A percentile compares a stretch with the other conserved stretches of the same genome.
These are phyloP conservation scores for Bullera alba DNA, from an alignment of 768 basidiomycete genomes.

Conservation along the genomic window DNA sequence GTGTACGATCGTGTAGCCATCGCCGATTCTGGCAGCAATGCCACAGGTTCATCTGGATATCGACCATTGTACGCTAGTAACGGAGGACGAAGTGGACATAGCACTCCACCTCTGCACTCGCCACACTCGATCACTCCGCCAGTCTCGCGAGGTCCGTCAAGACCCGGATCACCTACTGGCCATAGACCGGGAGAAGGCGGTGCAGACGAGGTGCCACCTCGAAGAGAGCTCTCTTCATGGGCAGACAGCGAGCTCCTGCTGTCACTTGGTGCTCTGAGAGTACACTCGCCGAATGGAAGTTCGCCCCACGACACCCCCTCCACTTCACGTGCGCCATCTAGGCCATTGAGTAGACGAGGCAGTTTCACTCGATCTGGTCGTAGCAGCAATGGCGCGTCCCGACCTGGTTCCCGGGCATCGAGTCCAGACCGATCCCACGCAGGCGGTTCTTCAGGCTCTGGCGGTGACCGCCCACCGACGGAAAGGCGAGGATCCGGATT, in stretches of 20 bases:
- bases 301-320: slow-evolving; percentile 44
- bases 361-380: slow-evolving; percentile 35
- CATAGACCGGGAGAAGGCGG: slow-evolving; percentile 1
- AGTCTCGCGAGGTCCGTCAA: slow-evolving; percentile 20
- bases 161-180: slow-evolving; percentile 17
- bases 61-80: slow-evolving; percentile 8
- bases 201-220: slow-evolving; percentile 32
- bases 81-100: background rate
- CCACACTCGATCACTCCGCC: slow-evolving; percentile 33
- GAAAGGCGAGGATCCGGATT: slow-evolving; percentile 27
- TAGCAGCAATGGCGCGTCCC: slow-evolving; percentile 42
- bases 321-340: slow-evolving; percentile 32
- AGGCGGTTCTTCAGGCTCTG: slow-evolving; percentile 46
- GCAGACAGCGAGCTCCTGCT: slow-evolving; percentile 77
- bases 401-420: slow-evolving; percentile 50
- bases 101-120: slow-evolving; percentile 26
- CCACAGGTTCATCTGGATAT: no score
- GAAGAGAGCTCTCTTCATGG: slow-evolving; percentile 53
- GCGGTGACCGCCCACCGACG: slow-evolving; percentile 42
- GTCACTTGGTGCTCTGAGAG: slow-evolving; percentile 52
- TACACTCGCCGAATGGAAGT: slow-evolving; percentile 28
- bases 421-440: slow-evolving; percentile 55
- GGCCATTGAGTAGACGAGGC: slow-evolving; percentile 43
- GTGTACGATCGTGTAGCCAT: slow-evolving; percentile 73
- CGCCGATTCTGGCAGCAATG: slow-evolving; percentile 36